Evolutionary conservation across 2,329 filamentous ascomycete species (phyloP).

Genomic region (Diaporthe sp.): DNA sequence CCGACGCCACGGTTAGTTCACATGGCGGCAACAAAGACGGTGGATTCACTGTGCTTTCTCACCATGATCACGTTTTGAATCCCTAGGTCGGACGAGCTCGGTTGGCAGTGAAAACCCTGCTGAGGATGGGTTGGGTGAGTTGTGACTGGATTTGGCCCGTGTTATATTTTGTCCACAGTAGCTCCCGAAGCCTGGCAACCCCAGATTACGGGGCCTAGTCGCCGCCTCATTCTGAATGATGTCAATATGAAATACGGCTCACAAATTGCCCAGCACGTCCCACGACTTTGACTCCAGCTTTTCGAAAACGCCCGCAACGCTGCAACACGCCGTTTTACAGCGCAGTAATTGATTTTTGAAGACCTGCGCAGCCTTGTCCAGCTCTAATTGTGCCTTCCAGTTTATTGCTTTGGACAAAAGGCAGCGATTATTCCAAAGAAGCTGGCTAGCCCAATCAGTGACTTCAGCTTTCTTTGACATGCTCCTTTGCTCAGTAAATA

Average conservation of each 20-base stretch:
- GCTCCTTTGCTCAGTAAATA: background rate
- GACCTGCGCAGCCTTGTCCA: background rate
- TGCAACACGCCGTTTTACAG: background rate
- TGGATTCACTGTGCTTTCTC: background rate
- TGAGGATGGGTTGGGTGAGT: constrained; percentile 10
- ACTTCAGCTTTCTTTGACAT: background rate
- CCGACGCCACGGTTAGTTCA: background rate
- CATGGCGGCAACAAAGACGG: background rate
- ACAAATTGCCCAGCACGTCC: background rate
- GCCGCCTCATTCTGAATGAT: constrained; percentile 18
- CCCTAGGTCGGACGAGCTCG: background rate
- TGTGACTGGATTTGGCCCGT: constrained; percentile 13
- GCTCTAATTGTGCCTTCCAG: background rate
- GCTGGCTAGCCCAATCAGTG: background rate
- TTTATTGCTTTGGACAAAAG: background rate
- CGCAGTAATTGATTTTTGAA: background rate
- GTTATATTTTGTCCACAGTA: constrained; percentile 15
- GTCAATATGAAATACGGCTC: constrained; percentile 5
- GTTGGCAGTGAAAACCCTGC: constrained; percentile 5
- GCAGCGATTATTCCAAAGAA: background rate
- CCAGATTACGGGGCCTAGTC: constrained; percentile 23
- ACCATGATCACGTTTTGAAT: constrained; percentile 30
- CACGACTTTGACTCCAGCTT: background rate
- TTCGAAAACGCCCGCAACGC: background rate
- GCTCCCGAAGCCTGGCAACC: constrained; percentile 3